phyloP scores from a whole-genome alignment of 352 stramenopile genomes.

The Globisporangium lucens region DNA sequence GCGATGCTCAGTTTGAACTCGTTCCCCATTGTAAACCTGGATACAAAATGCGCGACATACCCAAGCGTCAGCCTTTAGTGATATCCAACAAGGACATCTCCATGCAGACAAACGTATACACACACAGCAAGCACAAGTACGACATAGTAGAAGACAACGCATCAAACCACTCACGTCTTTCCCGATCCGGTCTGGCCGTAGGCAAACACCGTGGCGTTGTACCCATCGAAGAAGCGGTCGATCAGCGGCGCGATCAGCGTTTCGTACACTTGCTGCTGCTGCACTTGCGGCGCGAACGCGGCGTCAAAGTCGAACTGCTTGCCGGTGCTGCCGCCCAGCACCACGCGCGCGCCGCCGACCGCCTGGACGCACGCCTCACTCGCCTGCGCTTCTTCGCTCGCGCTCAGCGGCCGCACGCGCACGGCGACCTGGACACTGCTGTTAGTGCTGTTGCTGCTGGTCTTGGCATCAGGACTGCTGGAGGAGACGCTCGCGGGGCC shows the following conservation, averaged over 20 bases:
- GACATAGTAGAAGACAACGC: background rate
- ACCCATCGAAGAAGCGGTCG: conserved; percentile 90
- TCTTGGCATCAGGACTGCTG: background rate
- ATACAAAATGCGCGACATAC: conserved; percentile 10
- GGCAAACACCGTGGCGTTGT: conserved; percentile 94
- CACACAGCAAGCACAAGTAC: background rate
- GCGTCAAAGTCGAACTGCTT: conserved; percentile 82
- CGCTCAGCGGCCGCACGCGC: conserved; percentile 48
- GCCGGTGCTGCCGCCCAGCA: conserved; percentile 29
- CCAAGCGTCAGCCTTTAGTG: background rate
- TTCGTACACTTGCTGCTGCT: conserved; percentile 40
- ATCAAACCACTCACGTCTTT: conserved; percentile 46
- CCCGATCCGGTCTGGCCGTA: conserved; percentile 93
- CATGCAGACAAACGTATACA: background rate
- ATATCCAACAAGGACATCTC: background rate
- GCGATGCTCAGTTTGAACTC: conserved; percentile 43
- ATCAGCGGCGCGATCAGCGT: conserved; percentile 57
- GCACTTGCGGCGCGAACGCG: conserved; percentile 47
- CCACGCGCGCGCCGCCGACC: conserved; percentile 19
- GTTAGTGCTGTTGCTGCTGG: background rate
- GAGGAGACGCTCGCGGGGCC: background rate
- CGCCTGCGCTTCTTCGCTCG: conserved; percentile 33
- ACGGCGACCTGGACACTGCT: conserved; percentile 53
- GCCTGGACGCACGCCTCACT: conserved; percentile 34
- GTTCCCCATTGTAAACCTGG: conserved; percentile 95